Evolutionary conservation across 768 basidiomycete species (phyloP).

Genomic region (Gloeopeniophorella convolvens): DNA sequence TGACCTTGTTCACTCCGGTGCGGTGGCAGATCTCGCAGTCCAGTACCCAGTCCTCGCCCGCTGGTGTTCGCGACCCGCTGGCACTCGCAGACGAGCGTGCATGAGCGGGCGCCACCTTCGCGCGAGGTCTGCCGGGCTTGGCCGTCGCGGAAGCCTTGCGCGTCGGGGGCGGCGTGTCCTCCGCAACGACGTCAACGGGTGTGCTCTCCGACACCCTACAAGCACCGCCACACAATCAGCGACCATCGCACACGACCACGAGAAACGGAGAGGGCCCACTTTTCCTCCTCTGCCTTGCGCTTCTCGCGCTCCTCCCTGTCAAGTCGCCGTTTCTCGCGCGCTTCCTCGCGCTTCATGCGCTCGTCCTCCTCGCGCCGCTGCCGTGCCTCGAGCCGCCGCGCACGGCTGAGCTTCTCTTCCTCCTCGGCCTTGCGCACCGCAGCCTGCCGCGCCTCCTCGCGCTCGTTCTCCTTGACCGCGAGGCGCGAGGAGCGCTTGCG

Average conservation of each 20-base stretch:
- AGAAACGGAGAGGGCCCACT: constrained; percentile 3
- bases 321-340: constrained; percentile 44
- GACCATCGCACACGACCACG: neutral
- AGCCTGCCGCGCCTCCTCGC: constrained; percentile 60
- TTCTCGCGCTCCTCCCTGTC: constrained; percentile 29
- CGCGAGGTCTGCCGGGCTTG: constrained; percentile 7
- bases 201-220: constrained; percentile 7
- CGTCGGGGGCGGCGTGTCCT: constrained; percentile 1
- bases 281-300: constrained; percentile 18
- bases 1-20: constrained; percentile 65
- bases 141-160: neutral
- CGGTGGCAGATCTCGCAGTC: constrained; percentile 83
- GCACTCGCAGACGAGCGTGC: constrained; percentile 27
- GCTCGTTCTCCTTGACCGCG: constrained; percentile 72
- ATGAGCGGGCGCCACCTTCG: constrained; percentile 19
- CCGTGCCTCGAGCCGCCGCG: constrained; percentile 41
- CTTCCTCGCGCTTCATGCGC: constrained; percentile 44
- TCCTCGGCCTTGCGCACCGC: constrained; percentile 60
- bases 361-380: constrained; percentile 35
- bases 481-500: constrained; percentile 91
- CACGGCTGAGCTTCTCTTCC: constrained; percentile 59
- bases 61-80: constrained; percentile 47
- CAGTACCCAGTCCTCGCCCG: constrained; percentile 71
- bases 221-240: neutral
- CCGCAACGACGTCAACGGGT: constrained; percentile 10